Conservation (phyloP, 2,329 filamentous ascomycete genomes). For the Curvularia lunata region DNA sequence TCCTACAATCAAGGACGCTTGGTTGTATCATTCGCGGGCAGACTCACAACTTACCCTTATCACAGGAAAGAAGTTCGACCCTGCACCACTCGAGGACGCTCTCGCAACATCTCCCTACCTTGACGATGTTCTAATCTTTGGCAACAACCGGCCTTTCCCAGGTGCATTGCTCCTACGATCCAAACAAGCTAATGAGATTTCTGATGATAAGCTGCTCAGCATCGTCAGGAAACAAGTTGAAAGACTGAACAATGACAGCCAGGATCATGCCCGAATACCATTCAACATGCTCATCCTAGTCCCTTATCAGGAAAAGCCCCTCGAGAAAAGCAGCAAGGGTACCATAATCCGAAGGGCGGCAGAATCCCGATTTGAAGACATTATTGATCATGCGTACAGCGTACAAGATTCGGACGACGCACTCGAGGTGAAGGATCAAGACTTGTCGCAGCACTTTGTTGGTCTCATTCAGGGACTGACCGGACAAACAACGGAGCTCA, state of each 20-base stretch:
- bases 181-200: constrained; percentile 26
- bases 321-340: constrained; percentile 69
- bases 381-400: constrained; percentile 58
- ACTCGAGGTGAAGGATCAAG: constrained; percentile 35
- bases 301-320: constrained; percentile 37
- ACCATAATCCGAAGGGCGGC: constrained; percentile 61
- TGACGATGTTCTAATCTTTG: constrained; percentile 66
- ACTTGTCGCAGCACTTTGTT: constrained; percentile 31
- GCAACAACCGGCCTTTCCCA: constrained; percentile 62
- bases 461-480: constrained; percentile 30
- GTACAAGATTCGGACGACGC: constrained; percentile 23
- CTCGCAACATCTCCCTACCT: constrained; percentile 57
- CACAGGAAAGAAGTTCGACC: constrained; percentile 74
- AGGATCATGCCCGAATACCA: constrained; percentile 60
- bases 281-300: constrained; percentile 60
- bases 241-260: constrained; percentile 57
- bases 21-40: constrained; percentile 67
- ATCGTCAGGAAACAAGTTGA: constrained; percentile 55
- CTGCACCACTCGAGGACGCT: constrained; percentile 64
- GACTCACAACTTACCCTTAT: constrained; percentile 68
- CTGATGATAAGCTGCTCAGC: constrained; percentile 51
- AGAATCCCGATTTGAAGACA: constrained; percentile 56
- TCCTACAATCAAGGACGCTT: constrained; percentile 58
- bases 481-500: constrained; percentile 31
- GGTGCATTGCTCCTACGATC: constrained; percentile 63